phyloP scores from a whole-genome alignment of 352 stramenopile genomes.

The Pythium oligandrum region DNA sequence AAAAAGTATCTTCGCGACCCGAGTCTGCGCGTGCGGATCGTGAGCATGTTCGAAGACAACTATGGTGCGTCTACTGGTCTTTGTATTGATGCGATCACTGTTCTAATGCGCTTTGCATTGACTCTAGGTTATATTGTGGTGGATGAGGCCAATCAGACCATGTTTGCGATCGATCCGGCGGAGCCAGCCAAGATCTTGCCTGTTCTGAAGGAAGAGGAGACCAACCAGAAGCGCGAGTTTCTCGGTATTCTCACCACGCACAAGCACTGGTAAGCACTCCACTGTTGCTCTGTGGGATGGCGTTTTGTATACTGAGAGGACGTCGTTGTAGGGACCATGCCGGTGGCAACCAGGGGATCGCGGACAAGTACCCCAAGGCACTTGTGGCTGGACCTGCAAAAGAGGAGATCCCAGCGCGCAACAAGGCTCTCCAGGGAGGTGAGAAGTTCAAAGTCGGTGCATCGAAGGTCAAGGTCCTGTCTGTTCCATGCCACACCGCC shows the following conservation, averaged over 20 bases:
- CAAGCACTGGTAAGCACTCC: slow-evolving; percentile 78
- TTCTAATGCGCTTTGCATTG: no score
- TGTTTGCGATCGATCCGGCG: slow-evolving; percentile 75
- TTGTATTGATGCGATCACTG: no score
- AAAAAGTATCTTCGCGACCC: slow-evolving; percentile 68
- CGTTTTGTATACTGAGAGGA: no score
- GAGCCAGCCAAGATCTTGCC: slow-evolving; percentile 58
- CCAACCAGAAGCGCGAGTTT: slow-evolving; percentile 58
- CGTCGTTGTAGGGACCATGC: slow-evolving; percentile 55
- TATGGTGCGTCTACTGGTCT: slow-evolving; percentile 37
- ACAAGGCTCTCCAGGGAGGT: slow-evolving; percentile 51
- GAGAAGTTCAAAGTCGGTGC: slow-evolving; percentile 82
- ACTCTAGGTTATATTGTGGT: slow-evolving; percentile 66
- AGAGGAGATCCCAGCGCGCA: slow-evolving; percentile 78
- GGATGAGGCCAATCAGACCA: slow-evolving; percentile 78
- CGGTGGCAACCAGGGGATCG: slow-evolving; percentile 72
- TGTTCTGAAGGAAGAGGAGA: slow-evolving; percentile 68
- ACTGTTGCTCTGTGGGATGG: no score
- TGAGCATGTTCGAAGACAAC: slow-evolving; percentile 82
- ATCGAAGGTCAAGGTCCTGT: slow-evolving; percentile 64
- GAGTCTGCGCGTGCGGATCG: slow-evolving; percentile 75
- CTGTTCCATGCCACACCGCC: slow-evolving; percentile 82
- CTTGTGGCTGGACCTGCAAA: slow-evolving; percentile 65
- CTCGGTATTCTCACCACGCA: slow-evolving; percentile 91
- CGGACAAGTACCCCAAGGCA: slow-evolving; percentile 49